A percentile compares a stretch with the other conserved stretches of the same genome.
Conservation (phyloP, 2,329 filamentous ascomycete species). For the Trichothecium roseum region DNA sequence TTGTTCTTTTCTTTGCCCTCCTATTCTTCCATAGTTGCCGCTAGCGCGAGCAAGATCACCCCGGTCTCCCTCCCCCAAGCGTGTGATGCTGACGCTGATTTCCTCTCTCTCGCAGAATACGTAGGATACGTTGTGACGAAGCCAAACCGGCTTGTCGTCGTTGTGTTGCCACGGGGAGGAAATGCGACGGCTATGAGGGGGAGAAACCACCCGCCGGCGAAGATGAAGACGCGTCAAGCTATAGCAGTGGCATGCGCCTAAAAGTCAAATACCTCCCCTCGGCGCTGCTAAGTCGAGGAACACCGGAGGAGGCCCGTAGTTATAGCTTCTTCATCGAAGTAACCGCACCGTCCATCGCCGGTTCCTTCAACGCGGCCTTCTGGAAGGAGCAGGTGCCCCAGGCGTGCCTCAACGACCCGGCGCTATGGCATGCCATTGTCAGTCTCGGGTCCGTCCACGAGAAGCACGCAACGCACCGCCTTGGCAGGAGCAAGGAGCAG, state of each 20-base stretch:
- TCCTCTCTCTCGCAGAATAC: slow-evolving; percentile 15
- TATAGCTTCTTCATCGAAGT: slow-evolving; percentile 3
- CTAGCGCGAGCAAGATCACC: too few species aligned
- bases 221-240: background rate
- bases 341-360: slow-evolving; percentile 2
- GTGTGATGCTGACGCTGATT: background rate
- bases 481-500: slow-evolving; percentile 8
- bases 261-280: background rate
- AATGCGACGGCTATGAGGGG: slow-evolving; percentile 23
- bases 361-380: slow-evolving; percentile 10
- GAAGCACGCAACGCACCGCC: slow-evolving; percentile 1
- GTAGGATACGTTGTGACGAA: slow-evolving; percentile 24
- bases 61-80: too few species aligned
- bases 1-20: too few species aligned
- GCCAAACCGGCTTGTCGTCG: slow-evolving; percentile 20
- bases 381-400: slow-evolving; percentile 12
- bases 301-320: slow-evolving; percentile 2
- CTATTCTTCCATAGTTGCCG: too few species aligned
- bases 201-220: background rate
- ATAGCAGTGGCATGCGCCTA: slow-evolving; percentile 2
- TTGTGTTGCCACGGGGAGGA: slow-evolving; percentile 21
- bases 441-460: slow-evolving; percentile 10
- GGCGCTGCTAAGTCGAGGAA: background rate
- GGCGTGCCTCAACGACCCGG: slow-evolving; percentile 7
- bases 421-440: slow-evolving; percentile 11